These are phyloP conservation scores for Schwanniomyces vanrijiae DNA, from an alignment of 805 yeast species.

Conservation along the genomic window DNA sequence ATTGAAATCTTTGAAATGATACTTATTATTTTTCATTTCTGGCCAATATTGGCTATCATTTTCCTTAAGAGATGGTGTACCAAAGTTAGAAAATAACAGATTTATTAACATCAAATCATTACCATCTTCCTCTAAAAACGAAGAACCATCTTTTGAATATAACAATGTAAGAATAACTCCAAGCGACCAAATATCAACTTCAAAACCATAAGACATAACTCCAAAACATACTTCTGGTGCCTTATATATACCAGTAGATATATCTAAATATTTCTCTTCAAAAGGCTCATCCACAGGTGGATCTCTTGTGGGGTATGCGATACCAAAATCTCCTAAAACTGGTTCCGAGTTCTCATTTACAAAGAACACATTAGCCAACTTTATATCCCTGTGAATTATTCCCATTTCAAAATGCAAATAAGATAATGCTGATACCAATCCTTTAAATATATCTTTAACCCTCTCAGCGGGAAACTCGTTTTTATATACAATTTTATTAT, in stretches of 20 bases:
- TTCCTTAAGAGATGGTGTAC: slow-evolving; percentile 51
- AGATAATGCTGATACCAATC: slow-evolving; percentile 22
- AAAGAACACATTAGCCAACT: slow-evolving; percentile 37
- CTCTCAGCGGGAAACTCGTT: slow-evolving; percentile 13
- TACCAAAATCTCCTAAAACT: slow-evolving; percentile 66
- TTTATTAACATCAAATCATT: slow-evolving; percentile 63
- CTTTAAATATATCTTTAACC: slow-evolving; percentile 12
- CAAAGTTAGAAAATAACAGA: slow-evolving; percentile 55
- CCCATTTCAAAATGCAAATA: slow-evolving; percentile 29
- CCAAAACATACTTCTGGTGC: slow-evolving; percentile 77
- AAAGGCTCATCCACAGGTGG: slow-evolving; percentile 39
- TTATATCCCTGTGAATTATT: slow-evolving; percentile 43
- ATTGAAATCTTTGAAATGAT: slow-evolving; percentile 29
- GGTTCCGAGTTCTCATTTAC: slow-evolving; percentile 21
- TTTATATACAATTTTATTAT: slow-evolving; percentile 9
- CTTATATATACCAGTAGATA: slow-evolving; percentile 66
- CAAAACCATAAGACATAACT: slow-evolving; percentile 48
- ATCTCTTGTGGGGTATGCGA: slow-evolving; percentile 27
- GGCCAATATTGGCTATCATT: slow-evolving; percentile 30
- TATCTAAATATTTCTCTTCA: slow-evolving; percentile 48
- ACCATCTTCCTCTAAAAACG: slow-evolving; percentile 36
- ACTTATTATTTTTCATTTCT: slow-evolving; percentile 28
- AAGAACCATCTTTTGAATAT: slow-evolving; percentile 30
- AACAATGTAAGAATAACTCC: slow-evolving; percentile 63
- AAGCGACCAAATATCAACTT: slow-evolving; percentile 70